phyloP scores from a whole-genome alignment of 345 rosid species.

The Trapa incisa region DNA sequence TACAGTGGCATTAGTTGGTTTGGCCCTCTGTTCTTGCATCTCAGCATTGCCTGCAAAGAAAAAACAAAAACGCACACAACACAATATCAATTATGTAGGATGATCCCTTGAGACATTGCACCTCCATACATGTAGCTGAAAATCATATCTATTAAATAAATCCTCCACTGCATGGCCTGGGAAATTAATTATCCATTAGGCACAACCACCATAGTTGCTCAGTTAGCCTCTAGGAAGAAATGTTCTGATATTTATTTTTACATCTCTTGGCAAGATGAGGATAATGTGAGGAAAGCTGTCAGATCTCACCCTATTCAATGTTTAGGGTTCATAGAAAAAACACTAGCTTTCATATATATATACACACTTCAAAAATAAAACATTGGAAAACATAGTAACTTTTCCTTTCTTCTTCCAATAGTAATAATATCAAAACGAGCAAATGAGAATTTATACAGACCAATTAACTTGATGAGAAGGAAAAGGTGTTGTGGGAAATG shows the following conservation, averaged over 20 bases:
- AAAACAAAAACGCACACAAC: neutral
- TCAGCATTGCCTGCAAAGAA: conserved; percentile 27
- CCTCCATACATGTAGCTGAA: neutral
- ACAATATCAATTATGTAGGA: neutral
- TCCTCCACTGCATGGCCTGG: neutral
- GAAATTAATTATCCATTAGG: no score
- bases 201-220: no score
- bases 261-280: no score
- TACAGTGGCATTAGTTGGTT: conserved; percentile 50
- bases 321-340: no score
- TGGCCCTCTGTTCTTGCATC: conserved; percentile 55
- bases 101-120: neutral
- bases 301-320: no score
- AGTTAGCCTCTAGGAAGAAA: no score
- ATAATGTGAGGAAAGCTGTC: no score
- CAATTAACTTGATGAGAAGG: neutral
- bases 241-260: no score
- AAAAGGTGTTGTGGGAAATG: neutral
- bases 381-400: neutral
- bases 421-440: neutral
- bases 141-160: neutral
- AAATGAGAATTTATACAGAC: neutral
- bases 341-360: neutral
- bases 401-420: neutral
- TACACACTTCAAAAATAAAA: no score